These are phyloP conservation scores for Trebouxiophyceae sp. DNA, from an alignment of 163 green algal genomes.

Conservation along the genomic window DNA sequence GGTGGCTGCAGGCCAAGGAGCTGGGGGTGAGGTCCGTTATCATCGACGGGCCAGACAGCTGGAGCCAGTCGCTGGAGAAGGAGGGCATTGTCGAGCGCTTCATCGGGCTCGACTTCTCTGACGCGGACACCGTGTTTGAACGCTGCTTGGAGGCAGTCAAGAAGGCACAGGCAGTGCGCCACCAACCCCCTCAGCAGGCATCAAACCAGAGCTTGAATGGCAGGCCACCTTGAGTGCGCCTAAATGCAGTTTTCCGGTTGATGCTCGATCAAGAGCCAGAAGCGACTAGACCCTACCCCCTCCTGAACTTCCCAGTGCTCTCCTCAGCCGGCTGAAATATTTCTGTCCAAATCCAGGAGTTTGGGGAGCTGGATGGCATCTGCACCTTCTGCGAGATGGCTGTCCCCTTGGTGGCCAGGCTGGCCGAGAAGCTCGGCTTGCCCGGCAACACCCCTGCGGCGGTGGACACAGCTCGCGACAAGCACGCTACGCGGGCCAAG, in stretches of 20 bases:
- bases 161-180: conserved; percentile 10
- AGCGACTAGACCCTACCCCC: not conserved
- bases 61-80: conserved; percentile 56
- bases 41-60: conserved; percentile 78
- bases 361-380: conserved; percentile 72
- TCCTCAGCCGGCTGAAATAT: too few species aligned
- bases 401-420: conserved; percentile 66
- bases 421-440: conserved; percentile 70
- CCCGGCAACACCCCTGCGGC: conserved; percentile 58
- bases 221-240: not conserved
- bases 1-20: conserved; percentile 50
- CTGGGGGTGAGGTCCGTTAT: conserved; percentile 70
- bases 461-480: conserved; percentile 79
- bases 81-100: conserved; percentile 80
- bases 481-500: conserved; percentile 57
- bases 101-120: conserved; percentile 74
- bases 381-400: conserved; percentile 86
- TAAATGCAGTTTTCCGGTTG: not conserved
- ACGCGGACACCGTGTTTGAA: conserved; percentile 74
- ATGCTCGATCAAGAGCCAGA: not conserved
- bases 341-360: too few species aligned
- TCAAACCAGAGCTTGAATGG: not conserved
- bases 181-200: not conserved
- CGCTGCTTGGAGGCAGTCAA: conserved; percentile 44
- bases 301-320: too few species aligned